Evolutionary conservation across 75 land plant species (phyloP).

Genomic region (Pinus taeda): DNA sequence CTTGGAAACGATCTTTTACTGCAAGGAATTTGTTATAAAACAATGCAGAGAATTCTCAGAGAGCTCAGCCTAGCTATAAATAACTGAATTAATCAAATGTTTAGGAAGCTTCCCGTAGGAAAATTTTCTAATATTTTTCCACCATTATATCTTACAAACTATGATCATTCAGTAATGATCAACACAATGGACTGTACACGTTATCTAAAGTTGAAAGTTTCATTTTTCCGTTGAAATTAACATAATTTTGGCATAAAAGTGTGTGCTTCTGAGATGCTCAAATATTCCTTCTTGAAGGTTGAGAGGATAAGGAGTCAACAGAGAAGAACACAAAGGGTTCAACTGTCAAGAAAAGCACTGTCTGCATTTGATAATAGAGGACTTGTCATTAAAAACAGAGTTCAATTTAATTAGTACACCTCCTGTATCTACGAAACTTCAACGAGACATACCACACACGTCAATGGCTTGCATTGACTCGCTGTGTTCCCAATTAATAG

Average conservation of each 20-base stretch:
- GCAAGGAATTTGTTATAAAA: not conserved
- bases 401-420: conserved; percentile 1
- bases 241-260: not conserved
- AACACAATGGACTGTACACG: not conserved
- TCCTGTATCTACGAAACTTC: not conserved
- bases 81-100: not conserved
- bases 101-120: not conserved
- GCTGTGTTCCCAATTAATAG: not conserved
- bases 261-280: not conserved
- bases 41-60: not conserved
- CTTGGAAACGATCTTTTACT: not conserved
- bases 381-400: not conserved
- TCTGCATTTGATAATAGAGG: conserved; percentile 1
- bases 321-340: conserved; percentile 1
- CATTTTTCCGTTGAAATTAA: not conserved
- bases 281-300: not conserved
- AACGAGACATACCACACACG: not conserved
- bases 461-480: not conserved
- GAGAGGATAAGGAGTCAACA: not conserved
- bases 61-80: not conserved
- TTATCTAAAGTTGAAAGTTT: not conserved
- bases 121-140: not conserved
- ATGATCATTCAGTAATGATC: not conserved
- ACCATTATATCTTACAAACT: not conserved
- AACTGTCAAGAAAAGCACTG: not conserved